Evolutionary conservation across 75 land plant species (phyloP), one percentile per base, ranked within the genome.

Genomic region (Pinus tabuliformis): DNA sequence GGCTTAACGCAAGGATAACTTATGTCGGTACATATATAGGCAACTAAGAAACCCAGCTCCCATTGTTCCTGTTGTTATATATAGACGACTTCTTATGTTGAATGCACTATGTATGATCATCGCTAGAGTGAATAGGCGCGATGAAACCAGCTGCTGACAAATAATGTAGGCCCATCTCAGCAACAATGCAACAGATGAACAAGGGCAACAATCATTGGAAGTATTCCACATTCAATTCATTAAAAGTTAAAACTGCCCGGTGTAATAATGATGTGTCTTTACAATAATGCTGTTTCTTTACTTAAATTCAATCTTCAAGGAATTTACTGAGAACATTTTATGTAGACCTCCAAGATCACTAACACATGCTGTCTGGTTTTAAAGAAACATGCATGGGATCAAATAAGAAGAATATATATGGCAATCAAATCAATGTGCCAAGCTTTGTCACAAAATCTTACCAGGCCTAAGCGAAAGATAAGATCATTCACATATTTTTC

Each of bases 381-480:
- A 39, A 36, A 66, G 30, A 45, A n/a, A 68, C n/a, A 37, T 42
- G 39, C n/a, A 2, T n/a, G 49, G 70, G 42, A 68, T 42, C 52
- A 68, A 68, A 68, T 9, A 68, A 68, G 72, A n/a, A 42, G 72
- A 17, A n/a, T 68, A 9, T 21, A 3, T 16, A 68, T 36, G 37
- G 16, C 71, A 42, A 21, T 68, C 49, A 68, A 18, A 20, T 56
- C 36, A 28, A 49, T 75, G 21, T 63, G 33, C 33, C 58, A 52
- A 73, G n/a, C 74, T 15, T 65, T 60, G 18, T 9, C n/a, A 24
- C 14, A 77, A 33, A n/a, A 54, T 26, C 90, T 84, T 85, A 96
- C 99, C 96, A 97, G 73, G 42, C 99, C 99, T 28, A 97, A 33
- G 30, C 93, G 95, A 64, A 87, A 83, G 61, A 97, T 81, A 37